Conservation (phyloP, 352 stramenopile genomes). For the Achlya hypogyna region DNA sequence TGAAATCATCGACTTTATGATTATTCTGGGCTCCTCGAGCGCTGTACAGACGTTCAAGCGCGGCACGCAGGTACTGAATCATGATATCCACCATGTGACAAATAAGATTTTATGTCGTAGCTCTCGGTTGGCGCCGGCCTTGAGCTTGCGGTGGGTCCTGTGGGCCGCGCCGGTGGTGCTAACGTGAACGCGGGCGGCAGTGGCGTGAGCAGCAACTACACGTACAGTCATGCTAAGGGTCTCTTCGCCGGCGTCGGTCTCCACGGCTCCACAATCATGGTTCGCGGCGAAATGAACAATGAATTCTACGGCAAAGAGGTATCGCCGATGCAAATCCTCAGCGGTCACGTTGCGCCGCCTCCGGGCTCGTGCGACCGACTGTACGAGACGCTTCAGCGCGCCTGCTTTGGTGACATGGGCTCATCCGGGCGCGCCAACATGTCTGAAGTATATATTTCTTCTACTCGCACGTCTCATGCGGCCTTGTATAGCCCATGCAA, state of each 20-base stretch:
- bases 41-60: conserved; percentile 80
- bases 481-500: conserved; percentile 8
- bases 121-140: conserved; percentile 58
- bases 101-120: background rate
- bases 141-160: conserved; percentile 62
- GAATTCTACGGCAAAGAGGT: conserved; percentile 80
- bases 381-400: conserved; percentile 57
- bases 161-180: conserved; percentile 58
- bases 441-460: conserved; percentile 18
- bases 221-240: conserved; percentile 78
- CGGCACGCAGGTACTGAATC: conserved; percentile 46
- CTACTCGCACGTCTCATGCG: background rate
- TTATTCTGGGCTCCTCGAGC: conserved; percentile 60
- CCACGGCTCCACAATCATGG: conserved; percentile 74
- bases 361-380: conserved; percentile 52
- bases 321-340: conserved; percentile 71
- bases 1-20: conserved; percentile 86
- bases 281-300: conserved; percentile 75
- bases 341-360: conserved; percentile 54
- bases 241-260: conserved; percentile 68
- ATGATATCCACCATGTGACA: too few species aligned
- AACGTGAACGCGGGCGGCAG: conserved; percentile 68
- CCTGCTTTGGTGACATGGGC: conserved; percentile 11
- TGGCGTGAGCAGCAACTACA: conserved; percentile 75
- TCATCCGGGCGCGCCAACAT: background rate